These are phyloP conservation scores for Thoreauomyces humboldtii DNA, from an alignment of 192 early-diverging fungal genomes.

Conservation along the genomic window DNA sequence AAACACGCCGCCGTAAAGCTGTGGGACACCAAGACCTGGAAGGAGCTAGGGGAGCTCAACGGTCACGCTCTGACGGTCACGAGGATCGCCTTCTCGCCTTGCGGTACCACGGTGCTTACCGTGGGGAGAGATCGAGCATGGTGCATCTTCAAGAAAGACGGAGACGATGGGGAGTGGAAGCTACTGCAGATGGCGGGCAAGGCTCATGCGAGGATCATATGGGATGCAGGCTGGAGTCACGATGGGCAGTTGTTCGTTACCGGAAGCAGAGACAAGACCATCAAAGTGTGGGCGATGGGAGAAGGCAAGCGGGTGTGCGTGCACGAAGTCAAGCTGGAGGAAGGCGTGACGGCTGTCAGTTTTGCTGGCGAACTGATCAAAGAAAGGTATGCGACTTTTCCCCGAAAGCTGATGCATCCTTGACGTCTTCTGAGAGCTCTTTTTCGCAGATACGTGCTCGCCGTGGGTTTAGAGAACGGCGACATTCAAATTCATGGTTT, in stretches of 20 bases:
- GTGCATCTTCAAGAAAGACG: slow-evolving; percentile 68
- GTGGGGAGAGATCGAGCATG: slow-evolving; percentile 87
- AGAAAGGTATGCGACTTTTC: slow-evolving; percentile 23
- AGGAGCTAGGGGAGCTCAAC: slow-evolving; percentile 57
- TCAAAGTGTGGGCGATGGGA: slow-evolving; percentile 61
- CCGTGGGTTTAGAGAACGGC: slow-evolving; percentile 82
- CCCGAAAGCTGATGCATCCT: not conserved
- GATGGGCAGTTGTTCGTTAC: slow-evolving; percentile 84
- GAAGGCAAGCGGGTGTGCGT: slow-evolving; percentile 28
- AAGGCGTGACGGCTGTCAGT: slow-evolving; percentile 81
- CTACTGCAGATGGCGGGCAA: slow-evolving; percentile 56
- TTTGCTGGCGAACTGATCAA: slow-evolving; percentile 58
- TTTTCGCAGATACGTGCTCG: slow-evolving; percentile 63
- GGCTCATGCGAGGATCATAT: slow-evolving; percentile 91
- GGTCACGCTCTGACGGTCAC: slow-evolving; percentile 86
- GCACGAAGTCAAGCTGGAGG: slow-evolving; percentile 69
- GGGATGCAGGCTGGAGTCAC: slow-evolving; percentile 81
- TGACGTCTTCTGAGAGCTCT: not conserved
- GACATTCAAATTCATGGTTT: slow-evolving; percentile 53
- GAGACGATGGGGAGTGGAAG: slow-evolving; percentile 47
- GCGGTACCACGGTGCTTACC: slow-evolving; percentile 68
- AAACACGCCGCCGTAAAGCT: slow-evolving; percentile 75
- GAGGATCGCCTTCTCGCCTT: slow-evolving; percentile 72
- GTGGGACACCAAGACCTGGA: slow-evolving; percentile 68
- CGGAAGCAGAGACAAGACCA: slow-evolving; percentile 87